Percentiles rank a stretch among this genome's conserved stretches.
Evolutionary conservation across 78 protist species (phyloP).

Genomic region (Paulinella micropora): DNA sequence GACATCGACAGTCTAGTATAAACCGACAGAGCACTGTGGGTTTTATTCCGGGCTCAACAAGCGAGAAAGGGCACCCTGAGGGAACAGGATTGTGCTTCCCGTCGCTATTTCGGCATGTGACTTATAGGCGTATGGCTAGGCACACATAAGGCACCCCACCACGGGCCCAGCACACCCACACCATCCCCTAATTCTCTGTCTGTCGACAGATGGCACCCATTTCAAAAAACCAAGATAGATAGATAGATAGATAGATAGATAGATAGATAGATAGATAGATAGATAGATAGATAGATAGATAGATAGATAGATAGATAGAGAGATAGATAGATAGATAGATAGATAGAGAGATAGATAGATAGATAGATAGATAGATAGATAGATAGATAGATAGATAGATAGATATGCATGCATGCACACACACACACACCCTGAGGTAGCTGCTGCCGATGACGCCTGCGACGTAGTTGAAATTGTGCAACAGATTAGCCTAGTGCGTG

Average conservation of each 20-base stretch:
- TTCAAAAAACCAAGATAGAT: too few species aligned
- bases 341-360: neutral
- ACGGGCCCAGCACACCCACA: too few species aligned
- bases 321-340: neutral
- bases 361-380: neutral
- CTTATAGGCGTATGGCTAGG: too few species aligned
- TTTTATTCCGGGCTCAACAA: too few species aligned
- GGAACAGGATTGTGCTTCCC: too few species aligned
- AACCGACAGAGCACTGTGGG: too few species aligned
- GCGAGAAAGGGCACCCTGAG: too few species aligned
- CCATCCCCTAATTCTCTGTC: too few species aligned
- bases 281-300: neutral
- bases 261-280: neutral
- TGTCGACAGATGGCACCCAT: too few species aligned
- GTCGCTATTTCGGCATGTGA: too few species aligned
- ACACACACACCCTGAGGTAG: neutral
- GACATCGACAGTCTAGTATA: too few species aligned
- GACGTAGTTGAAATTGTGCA: neutral
- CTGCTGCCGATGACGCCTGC: neutral
- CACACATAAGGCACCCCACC: too few species aligned
- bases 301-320: neutral
- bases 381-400: neutral
- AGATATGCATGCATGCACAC: neutral
- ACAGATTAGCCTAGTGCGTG: neutral
- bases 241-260: neutral